phyloP scores from a whole-genome alignment of 2,329 filamentous ascomycete species.

The Ilyonectria sp. region DNA sequence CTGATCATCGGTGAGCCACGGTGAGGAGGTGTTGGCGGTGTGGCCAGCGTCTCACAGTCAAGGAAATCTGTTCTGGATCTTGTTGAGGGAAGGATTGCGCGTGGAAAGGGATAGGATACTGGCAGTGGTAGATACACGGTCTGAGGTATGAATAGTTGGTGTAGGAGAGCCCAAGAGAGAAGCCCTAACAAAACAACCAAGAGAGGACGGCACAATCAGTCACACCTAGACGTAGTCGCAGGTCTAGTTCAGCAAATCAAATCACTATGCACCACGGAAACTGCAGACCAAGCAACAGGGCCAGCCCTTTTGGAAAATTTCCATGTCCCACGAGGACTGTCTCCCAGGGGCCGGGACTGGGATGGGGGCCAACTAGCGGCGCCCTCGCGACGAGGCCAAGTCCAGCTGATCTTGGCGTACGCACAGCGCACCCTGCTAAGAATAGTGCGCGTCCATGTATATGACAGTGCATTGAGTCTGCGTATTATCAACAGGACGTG shows the following conservation, averaged over 20 bases:
- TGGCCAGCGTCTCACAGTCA: constrained; percentile 20
- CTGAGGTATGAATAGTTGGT: constrained; percentile 8
- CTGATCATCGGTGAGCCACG: constrained; percentile 4
- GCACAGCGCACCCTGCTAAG: not conserved
- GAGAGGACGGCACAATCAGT: not conserved
- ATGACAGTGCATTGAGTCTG: not conserved
- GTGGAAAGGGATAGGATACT: constrained; percentile 12
- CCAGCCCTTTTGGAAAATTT: constrained; percentile 23
- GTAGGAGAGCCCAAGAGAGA: not conserved
- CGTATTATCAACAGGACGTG: not conserved
- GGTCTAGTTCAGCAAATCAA: not conserved
- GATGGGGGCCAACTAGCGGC: constrained; percentile 17
- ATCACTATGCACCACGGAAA: not conserved
- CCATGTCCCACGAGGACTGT: constrained; percentile 30
- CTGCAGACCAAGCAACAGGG: not conserved
- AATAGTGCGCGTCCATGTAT: not conserved
- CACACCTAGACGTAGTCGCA: not conserved
- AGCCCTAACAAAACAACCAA: constrained; percentile 2
- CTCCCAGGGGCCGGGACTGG: not conserved
- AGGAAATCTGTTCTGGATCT: constrained; percentile 15
- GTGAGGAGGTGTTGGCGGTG: constrained; percentile 23
- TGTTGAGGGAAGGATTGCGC: constrained; percentile 8
- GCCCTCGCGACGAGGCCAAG: constrained; percentile 6
- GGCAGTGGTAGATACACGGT: not conserved
- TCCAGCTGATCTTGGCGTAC: constrained; percentile 1